Percentiles rank a stretch among this genome's conserved stretches.
These are phyloP conservation scores for Venturia oleaginea DNA, from an alignment of 2,329 filamentous ascomycete species.

Conservation along the genomic window DNA sequence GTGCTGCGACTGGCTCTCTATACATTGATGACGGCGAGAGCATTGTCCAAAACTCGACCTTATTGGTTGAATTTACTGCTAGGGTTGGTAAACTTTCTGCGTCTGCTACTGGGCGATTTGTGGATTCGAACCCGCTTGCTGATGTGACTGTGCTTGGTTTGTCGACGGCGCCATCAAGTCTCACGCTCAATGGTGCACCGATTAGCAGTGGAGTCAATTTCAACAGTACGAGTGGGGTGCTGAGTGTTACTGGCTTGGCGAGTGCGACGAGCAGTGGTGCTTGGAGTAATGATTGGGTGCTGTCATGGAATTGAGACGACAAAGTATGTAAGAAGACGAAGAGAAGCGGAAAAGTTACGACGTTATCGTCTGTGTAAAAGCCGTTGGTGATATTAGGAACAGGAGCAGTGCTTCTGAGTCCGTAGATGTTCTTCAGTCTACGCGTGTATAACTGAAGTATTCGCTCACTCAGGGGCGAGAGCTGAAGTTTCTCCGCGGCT, in stretches of 20 bases:
- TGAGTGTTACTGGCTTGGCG: conserved; percentile 44
- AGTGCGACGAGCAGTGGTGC: conserved; percentile 43
- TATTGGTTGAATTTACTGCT: conserved; percentile 45
- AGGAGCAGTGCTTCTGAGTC: too few relatives aligned
- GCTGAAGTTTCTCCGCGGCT: too few relatives aligned
- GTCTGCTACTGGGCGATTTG: conserved; percentile 42
- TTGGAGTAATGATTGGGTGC: conserved; percentile 49
- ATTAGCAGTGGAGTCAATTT: conserved; percentile 42
- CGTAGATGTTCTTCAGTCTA: too few relatives aligned
- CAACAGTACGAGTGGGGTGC: conserved; percentile 36
- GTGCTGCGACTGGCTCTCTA: conserved; percentile 50
- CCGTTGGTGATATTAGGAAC: too few relatives aligned
- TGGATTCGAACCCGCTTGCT: conserved; percentile 48
- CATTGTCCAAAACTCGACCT: conserved; percentile 45
- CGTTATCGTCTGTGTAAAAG: too few relatives aligned
- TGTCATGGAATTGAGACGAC: conserved; percentile 39
- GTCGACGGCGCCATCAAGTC: conserved; percentile 24
- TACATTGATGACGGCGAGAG: conserved; percentile 72
- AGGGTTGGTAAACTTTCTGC: conserved; percentile 38
- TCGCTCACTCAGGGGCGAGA: too few relatives aligned
- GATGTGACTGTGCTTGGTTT: conserved; percentile 58
- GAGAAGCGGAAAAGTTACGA: neutral
- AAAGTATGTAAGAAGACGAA: neutral
- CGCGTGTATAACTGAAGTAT: too few relatives aligned
- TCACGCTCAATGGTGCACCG: conserved; percentile 43